These are phyloP conservation scores for Protomyces arabidopsidicola DNA, from an alignment of 1,139 yeast species.

Conservation along the genomic window DNA sequence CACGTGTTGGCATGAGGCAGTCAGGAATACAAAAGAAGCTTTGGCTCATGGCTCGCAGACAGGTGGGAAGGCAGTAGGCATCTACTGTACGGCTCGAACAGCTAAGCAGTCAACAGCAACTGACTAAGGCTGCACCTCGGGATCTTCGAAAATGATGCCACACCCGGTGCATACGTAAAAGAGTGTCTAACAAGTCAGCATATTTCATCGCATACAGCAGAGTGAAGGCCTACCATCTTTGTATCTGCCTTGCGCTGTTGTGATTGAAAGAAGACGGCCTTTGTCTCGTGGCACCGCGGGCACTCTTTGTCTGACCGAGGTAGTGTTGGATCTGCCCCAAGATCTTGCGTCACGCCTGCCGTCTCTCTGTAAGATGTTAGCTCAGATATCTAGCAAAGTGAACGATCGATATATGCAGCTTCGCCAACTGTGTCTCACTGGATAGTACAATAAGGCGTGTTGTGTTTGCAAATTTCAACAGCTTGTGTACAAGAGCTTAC, in stretches of 20 bases:
- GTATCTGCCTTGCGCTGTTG: conserved; percentile 95
- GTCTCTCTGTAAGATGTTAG: conserved; percentile 50
- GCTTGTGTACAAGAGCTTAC: conserved; percentile 24
- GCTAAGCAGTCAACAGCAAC: neutral
- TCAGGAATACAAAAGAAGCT: too few relatives aligned
- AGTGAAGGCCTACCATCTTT: conserved; percentile 51
- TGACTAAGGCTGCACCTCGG: neutral
- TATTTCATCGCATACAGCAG: neutral
- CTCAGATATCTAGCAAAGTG: neutral
- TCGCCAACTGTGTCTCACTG: too few relatives aligned
- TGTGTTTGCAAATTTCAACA: too few relatives aligned
- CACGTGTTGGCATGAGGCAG: neutral
- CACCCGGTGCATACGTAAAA: conserved; percentile 90
- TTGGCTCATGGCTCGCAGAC: too few relatives aligned
- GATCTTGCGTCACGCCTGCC: conserved; percentile 96
- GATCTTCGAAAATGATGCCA: conserved; percentile 58
- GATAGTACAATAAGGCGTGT: too few relatives aligned
- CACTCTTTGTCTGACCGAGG: conserved; percentile 63
- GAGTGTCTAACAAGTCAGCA: conserved; percentile 40
- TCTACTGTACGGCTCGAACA: neutral
- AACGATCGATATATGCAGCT: neutral
- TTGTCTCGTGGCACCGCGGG: conserved; percentile 78
- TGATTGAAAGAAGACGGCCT: conserved; percentile 93
- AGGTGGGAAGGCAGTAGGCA: too few relatives aligned
- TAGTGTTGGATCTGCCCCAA: conserved; percentile 91